Base-by-base conservation (phyloP, 2,329 filamentous ascomycete species). In the Stachybotrys chlorohalonatus region DNA sequence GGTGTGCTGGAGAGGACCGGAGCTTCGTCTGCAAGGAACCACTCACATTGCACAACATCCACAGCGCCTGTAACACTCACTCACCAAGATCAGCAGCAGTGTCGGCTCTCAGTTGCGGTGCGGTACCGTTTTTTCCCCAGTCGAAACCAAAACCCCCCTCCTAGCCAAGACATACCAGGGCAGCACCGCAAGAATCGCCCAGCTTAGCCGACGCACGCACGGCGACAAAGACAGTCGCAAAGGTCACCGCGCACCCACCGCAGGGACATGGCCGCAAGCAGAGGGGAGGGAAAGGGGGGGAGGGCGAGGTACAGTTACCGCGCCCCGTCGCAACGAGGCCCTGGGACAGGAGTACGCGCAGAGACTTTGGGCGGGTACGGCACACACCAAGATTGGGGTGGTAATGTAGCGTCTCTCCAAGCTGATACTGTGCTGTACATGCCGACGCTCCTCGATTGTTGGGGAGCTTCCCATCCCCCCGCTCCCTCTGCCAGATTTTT, bases 351-450 rank as follows among this genome's bases (percentile, higher is more conserved):
- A 61, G 64, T 68, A 68, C 66, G 60, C 59, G 60, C 55, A 66
- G 66, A 57, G 66, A 69, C 66, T 68, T 70, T 52, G 59, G 62
- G 66, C 68, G 67, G 65, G 65, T 68, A 68, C 66, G 64, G 64
- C 63, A 68, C 66, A 66, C 67, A 69, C 67, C 64, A 67, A 63
- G 55, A 56, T 62, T 62, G 65, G 57, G 64, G 60, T 65, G 64
- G 62, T 62, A 60, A 66, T 63, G 66, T 66, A 65, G 66, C 61
- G 63, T 58, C 63, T 60, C 60, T 62, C 54, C 54, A 60, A 59
- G 58, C 63, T 68, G 64, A 69, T 70, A 70, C 68, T 70, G 68
- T 70, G 68, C 64, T 67, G 63, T 70, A 70, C 68, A 57, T 68
- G 55, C 57, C 55, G 50, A 54, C 53, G 52, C 53, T 53, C 56